Conservation (phyloP, 768 basidiomycete genomes). For the Ramaria sp. region DNA sequence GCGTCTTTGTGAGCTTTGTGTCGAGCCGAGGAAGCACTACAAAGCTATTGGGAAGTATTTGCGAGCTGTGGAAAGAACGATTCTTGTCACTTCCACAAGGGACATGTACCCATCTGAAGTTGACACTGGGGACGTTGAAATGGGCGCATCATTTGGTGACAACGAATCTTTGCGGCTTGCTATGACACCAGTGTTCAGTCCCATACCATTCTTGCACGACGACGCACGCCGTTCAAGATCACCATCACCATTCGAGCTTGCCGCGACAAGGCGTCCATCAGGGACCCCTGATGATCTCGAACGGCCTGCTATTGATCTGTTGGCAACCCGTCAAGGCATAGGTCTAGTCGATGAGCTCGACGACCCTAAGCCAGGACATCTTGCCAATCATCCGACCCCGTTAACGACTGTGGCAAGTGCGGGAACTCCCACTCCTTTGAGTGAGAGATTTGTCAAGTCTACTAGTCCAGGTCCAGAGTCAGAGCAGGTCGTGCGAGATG, state of each 20-base stretch:
- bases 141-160: conserved; percentile 31
- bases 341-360: conserved; percentile 82
- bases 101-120: conserved; percentile 49
- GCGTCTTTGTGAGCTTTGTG: conserved; percentile 72
- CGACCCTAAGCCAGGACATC: conserved; percentile 73
- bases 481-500: neutral
- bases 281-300: conserved; percentile 1
- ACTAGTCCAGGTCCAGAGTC: neutral
- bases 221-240: conserved; percentile 75
- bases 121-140: conserved; percentile 25
- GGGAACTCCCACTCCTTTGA: conserved; percentile 1
- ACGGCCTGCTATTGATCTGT: neutral
- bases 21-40: conserved; percentile 63
- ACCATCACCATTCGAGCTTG: conserved; percentile 57
- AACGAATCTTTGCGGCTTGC: conserved; percentile 36
- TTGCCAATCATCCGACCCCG: conserved; percentile 71
- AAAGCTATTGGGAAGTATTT: conserved; percentile 76
- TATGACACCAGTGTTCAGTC: conserved; percentile 75
- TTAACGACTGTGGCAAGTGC: conserved; percentile 27
- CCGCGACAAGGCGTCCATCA: conserved; percentile 23
- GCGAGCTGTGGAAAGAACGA: conserved; percentile 71
- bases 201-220: conserved; percentile 78
- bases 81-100: conserved; percentile 77
- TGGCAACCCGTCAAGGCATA: conserved; percentile 22
- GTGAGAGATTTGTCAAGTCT: conserved; percentile 14